Conservation (phyloP, 495 filamentous ascomycete genomes). For the Filosporella fistucella region DNA sequence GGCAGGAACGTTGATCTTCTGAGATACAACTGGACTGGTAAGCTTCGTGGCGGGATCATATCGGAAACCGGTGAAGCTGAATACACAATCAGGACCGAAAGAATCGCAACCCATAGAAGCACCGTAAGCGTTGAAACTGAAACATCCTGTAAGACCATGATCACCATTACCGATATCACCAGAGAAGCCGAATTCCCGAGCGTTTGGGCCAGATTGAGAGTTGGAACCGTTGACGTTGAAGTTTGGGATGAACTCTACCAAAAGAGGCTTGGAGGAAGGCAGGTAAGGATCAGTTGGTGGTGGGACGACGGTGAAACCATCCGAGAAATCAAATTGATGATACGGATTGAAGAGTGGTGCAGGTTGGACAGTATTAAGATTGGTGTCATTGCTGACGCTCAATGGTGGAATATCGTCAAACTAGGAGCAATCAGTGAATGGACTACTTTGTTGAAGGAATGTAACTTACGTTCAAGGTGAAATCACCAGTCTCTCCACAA, state of each 20-base stretch:
- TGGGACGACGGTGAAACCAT: slow-evolving; percentile 26
- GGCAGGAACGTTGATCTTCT: slow-evolving; percentile 6
- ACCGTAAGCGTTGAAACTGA: slow-evolving; percentile 23
- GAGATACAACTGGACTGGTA: slow-evolving; percentile 2
- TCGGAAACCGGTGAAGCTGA: slow-evolving; percentile 18
- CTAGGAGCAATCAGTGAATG: slow-evolving; percentile 13
- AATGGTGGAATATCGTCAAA: slow-evolving; percentile 27
- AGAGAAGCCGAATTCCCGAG: slow-evolving; percentile 16
- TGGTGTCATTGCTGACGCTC: slow-evolving; percentile 4
- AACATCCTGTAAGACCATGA: slow-evolving; percentile 20
- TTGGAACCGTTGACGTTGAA: slow-evolving; percentile 16
- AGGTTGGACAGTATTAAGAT: slow-evolving; percentile 10
- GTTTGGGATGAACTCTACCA: slow-evolving; percentile 24
- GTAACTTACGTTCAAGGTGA: slow-evolving; percentile 20
- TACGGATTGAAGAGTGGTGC: slow-evolving; percentile 23
- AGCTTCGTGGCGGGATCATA: slow-evolving; percentile 3
- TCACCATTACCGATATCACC: slow-evolving; percentile 22
- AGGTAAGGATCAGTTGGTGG: slow-evolving; percentile 23
- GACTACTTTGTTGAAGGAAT: not conserved
- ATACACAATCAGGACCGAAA: slow-evolving; percentile 17
- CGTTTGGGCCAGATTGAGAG: slow-evolving; percentile 13
- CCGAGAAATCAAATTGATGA: slow-evolving; percentile 25
- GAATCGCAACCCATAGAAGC: slow-evolving; percentile 25
- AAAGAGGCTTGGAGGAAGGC: slow-evolving; percentile 16
- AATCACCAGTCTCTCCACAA: slow-evolving; percentile 22